These are phyloP conservation scores for Dioscorea cayenensis DNA, from an alignment of 116 monocot species.

Conservation along the genomic window DNA sequence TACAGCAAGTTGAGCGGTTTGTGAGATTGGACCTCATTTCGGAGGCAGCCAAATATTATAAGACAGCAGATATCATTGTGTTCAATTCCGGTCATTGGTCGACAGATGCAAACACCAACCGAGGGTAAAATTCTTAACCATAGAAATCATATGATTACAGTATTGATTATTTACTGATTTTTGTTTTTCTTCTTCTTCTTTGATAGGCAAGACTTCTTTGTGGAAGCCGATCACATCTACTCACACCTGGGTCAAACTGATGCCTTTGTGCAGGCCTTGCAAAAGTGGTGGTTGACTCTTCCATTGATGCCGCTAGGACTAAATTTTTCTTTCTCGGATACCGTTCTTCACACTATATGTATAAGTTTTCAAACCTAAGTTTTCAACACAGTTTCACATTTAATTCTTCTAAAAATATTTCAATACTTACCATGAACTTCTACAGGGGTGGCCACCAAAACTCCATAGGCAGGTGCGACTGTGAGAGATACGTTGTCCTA, in stretches of 20 bases:
- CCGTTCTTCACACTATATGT: constrained; percentile 46
- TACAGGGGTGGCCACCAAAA: constrained; percentile 61
- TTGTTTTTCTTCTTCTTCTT: neutral
- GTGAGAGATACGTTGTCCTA: constrained; percentile 31
- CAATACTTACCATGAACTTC: neutral
- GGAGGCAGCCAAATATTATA: constrained; percentile 16
- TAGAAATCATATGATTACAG: too few species aligned
- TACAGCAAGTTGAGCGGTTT: constrained; percentile 37
- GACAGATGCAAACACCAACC: constrained; percentile 52
- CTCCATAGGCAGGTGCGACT: constrained; percentile 42
- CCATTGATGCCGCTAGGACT: constrained; percentile 21
- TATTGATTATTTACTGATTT: too few species aligned
- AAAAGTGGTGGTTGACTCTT: constrained; percentile 49
- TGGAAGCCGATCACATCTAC: constrained; percentile 38
- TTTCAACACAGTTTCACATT: neutral
- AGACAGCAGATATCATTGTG: constrained; percentile 39
- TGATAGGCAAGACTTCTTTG: constrained; percentile 34
- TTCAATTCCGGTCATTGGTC: constrained; percentile 71
- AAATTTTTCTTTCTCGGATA: constrained; percentile 45
- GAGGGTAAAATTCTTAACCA: constrained; percentile 27
- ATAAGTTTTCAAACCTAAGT: neutral
- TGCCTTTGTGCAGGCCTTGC: constrained; percentile 39
- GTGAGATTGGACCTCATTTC: constrained; percentile 12
- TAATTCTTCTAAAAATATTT: too few species aligned
- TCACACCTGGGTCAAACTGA: constrained; percentile 16